phyloP scores from a whole-genome alignment of 1,139 yeast genomes.

The Geotrichum cucujoidarum region DNA sequence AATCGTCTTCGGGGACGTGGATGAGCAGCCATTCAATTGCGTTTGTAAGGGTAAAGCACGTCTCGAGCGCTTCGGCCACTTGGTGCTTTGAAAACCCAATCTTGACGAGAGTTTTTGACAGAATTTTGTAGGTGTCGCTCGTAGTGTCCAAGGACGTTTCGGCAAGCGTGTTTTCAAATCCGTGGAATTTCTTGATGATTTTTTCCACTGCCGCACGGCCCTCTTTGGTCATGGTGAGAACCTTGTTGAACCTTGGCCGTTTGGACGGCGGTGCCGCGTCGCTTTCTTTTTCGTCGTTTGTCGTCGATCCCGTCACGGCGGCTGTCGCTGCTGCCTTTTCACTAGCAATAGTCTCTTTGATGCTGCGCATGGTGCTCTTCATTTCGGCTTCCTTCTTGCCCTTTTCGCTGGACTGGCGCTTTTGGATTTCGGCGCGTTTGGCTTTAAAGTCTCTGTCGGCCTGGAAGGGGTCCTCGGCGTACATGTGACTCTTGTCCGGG shows the following conservation, averaged over 20 bases:
- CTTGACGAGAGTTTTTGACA: constrained; percentile 32
- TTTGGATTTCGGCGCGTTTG: constrained; percentile 22
- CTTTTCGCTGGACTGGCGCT: constrained; percentile 18
- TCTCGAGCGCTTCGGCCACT: constrained; percentile 63
- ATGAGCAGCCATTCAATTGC: constrained; percentile 79
- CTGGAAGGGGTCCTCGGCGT: constrained; percentile 67
- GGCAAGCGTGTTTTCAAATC: constrained; percentile 23
- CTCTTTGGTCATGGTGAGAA: constrained; percentile 34
- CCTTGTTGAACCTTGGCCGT: constrained; percentile 29
- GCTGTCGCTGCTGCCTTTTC: constrained; percentile 6
- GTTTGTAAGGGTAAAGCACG: constrained; percentile 44
- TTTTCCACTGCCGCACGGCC: constrained; percentile 32
- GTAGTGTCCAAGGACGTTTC: background rate
- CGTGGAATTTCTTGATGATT: constrained; percentile 32
- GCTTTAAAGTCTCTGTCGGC: constrained; percentile 48
- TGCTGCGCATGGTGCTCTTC: constrained; percentile 20
- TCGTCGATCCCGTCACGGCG: background rate
- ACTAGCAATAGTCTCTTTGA: constrained; percentile 19
- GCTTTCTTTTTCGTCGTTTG: constrained; percentile 10
- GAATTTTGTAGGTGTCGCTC: constrained; percentile 7
- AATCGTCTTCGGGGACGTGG: constrained; percentile 89
- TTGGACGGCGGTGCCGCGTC: constrained; percentile 5
- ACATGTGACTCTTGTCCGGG: constrained; percentile 31
- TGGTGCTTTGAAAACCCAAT: constrained; percentile 71
- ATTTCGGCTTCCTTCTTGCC: constrained; percentile 21